Conservation (phyloP, 768 basidiomycete genomes). For the Boletus rex-veris region DNA sequence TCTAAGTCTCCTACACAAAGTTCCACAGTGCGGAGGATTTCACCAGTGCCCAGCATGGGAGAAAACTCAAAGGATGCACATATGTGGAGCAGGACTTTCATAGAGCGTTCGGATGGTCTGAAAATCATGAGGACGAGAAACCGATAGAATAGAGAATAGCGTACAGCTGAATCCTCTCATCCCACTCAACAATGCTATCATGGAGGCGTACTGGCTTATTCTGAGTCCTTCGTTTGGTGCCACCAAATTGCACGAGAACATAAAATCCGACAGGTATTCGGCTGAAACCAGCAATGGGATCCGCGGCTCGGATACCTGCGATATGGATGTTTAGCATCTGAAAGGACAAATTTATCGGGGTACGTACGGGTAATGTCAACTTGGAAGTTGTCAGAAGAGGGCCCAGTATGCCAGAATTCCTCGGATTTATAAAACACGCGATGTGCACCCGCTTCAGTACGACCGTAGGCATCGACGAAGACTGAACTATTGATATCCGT, state of each 20-base stretch:
- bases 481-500: too few relatives aligned
- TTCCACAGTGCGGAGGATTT: background rate
- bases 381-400: background rate
- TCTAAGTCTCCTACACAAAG: background rate
- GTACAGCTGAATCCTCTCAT: background rate
- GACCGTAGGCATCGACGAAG: background rate
- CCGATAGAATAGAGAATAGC: background rate
- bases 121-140: background rate
- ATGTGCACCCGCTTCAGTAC: background rate
- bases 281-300: background rate
- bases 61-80: constrained; percentile 3
- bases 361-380: constrained; percentile 1
- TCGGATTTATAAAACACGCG: too few relatives aligned
- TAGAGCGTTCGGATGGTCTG: background rate
- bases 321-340: background rate
- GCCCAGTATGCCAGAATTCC: background rate
- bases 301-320: constrained; percentile 6
- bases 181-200: background rate
- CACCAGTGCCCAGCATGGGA: constrained; percentile 1
- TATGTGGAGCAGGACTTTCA: background rate
- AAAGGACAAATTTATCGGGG: too few relatives aligned
- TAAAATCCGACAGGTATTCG: constrained; percentile 11
- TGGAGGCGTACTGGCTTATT: background rate
- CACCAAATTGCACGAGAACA: background rate
- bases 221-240: background rate